phyloP scores from a whole-genome alignment of 2,329 filamentous ascomycete genomes.

The Penicillium hordei region DNA sequence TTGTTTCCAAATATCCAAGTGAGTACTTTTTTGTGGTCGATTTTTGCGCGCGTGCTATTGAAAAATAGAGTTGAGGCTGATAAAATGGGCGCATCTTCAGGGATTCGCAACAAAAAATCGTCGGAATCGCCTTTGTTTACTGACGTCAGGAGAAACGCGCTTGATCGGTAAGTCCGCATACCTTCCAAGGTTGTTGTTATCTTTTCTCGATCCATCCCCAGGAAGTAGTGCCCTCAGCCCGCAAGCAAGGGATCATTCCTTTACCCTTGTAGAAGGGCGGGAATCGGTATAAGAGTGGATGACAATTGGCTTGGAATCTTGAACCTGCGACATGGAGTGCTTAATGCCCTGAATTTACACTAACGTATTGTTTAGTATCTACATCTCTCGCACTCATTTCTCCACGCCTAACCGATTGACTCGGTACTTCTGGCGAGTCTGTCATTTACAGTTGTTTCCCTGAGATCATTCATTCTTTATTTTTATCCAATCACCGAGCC shows the following conservation, averaged over 20 bases:
- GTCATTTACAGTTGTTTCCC: conserved; percentile 7
- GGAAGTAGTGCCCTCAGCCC: background rate
- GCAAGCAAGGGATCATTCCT: conserved; percentile 26
- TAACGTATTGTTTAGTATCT: conserved; percentile 6
- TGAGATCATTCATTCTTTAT: conserved; percentile 15
- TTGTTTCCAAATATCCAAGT: background rate
- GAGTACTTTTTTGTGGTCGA: background rate
- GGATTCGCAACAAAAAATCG: background rate
- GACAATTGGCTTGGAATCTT: conserved; percentile 15
- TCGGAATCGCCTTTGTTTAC: conserved; percentile 16
- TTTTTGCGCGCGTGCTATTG: background rate
- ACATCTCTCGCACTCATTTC: conserved; percentile 4
- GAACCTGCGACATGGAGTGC: conserved; percentile 6
- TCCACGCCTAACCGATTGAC: conserved; percentile 17
- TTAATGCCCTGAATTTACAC: conserved; percentile 6
- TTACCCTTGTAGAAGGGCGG: conserved; percentile 9
- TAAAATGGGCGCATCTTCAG: background rate
- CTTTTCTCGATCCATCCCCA: conserved; percentile 8
- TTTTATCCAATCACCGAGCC: conserved; percentile 1
- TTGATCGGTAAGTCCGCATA: conserved; percentile 21
- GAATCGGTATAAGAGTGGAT: conserved; percentile 15
- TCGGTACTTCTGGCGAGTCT: conserved; percentile 23
- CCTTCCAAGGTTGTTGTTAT: too few relatives aligned
- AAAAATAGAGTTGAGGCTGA: conserved; percentile 7
- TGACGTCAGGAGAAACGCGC: conserved; percentile 23